Evolutionary conservation across 176 grass and related monocot genomes (phyloP).

Genomic region (Lolium rigidum): DNA sequence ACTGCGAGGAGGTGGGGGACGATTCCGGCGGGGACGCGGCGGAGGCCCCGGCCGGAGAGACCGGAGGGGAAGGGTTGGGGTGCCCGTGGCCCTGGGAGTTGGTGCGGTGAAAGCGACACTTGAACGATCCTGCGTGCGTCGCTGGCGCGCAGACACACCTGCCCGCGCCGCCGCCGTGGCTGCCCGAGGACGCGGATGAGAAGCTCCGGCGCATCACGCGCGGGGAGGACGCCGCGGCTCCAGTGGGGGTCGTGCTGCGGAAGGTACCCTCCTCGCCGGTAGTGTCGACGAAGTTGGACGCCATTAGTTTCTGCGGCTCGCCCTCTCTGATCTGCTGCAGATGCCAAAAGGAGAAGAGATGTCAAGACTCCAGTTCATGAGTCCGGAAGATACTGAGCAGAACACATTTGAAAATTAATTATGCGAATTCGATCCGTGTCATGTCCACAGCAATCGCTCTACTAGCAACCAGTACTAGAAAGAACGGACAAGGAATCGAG

Average conservation of each 20-base stretch:
- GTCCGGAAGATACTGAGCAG: too few species aligned
- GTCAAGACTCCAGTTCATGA: too few species aligned
- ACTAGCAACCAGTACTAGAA: neutral
- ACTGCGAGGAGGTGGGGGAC: conserved; percentile 37
- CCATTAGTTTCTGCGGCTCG: conserved; percentile 32
- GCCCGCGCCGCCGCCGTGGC: conserved; percentile 39
- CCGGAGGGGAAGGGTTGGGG: conserved; percentile 35
- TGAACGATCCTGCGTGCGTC: conserved; percentile 78
- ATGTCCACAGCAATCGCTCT: neutral
- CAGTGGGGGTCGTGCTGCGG: conserved; percentile 48
- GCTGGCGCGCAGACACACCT: conserved; percentile 86
- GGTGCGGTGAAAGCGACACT: conserved; percentile 90
- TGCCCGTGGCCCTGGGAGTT: conserved; percentile 55
- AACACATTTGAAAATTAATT: too few species aligned
- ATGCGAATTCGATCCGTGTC: too few species aligned
- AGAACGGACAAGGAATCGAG: neutral
- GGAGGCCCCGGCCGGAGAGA: conserved; percentile 7
- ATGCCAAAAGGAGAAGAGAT: neutral
- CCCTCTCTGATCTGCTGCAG: conserved; percentile 27
- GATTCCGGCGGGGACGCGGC: neutral
- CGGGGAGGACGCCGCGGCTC: conserved; percentile 52
- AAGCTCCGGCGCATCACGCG: conserved; percentile 46
- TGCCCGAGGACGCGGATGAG: conserved; percentile 48
- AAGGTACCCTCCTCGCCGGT: conserved; percentile 59
- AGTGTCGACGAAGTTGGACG: conserved; percentile 69